phyloP scores from a whole-genome alignment of 108 stramenopile species.

The Thalassiosira profunda region DNA sequence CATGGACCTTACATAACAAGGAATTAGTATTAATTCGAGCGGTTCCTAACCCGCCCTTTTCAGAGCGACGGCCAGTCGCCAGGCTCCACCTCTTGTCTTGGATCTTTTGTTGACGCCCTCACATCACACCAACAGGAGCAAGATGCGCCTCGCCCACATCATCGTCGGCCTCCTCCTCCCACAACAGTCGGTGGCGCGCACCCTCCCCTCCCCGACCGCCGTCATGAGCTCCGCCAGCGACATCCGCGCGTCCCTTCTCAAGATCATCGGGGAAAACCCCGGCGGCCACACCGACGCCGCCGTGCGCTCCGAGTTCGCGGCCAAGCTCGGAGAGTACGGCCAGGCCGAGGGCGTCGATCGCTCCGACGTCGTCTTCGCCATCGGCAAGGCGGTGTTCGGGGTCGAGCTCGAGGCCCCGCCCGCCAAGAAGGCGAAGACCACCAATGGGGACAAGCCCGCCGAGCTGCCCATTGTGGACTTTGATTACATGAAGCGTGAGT shows the following conservation, averaged over 20 bases:
- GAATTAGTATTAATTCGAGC: no score
- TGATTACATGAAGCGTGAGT: constrained; percentile 72
- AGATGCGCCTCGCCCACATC: no score
- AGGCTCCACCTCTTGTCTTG: no score
- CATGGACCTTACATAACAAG: no score
- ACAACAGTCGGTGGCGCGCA: neutral
- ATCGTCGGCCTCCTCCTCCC: neutral
- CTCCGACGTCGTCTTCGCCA: constrained; percentile 50
- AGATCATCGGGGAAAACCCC: constrained; percentile 42
- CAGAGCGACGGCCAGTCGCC: no score
- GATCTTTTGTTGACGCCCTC: no score
- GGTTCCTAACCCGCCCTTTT: no score
- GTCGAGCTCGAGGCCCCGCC: constrained; percentile 27
- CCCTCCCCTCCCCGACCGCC: neutral
- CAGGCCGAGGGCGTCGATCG: constrained; percentile 31
- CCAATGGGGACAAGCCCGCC: constrained; percentile 17
- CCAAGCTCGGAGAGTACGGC: constrained; percentile 44
- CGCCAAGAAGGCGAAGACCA: constrained; percentile 45
- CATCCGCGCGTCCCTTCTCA: constrained; percentile 32
- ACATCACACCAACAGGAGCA: no score
- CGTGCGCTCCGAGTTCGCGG: constrained; percentile 20
- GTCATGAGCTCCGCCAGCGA: neutral
- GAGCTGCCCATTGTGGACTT: constrained; percentile 55
- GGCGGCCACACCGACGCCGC: constrained; percentile 30
- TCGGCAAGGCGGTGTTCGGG: constrained; percentile 44